These are phyloP conservation scores for Angomonas ambiguus DNA, from an alignment of 208 protist species.

Conservation along the genomic window DNA sequence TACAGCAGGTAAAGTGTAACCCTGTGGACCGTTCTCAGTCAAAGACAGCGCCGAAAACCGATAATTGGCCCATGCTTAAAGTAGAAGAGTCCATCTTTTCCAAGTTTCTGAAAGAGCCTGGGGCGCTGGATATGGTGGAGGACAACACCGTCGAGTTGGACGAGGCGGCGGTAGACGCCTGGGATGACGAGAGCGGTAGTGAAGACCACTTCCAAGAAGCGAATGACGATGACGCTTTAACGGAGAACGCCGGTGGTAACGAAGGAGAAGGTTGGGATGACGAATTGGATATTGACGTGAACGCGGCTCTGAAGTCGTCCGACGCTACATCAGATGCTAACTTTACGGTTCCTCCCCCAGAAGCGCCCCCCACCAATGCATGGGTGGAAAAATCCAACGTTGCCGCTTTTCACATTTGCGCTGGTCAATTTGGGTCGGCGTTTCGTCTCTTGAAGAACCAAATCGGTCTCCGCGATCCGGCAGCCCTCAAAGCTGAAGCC, in stretches of 20 bases:
- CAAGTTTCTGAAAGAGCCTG: constrained; percentile 63
- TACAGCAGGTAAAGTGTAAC: constrained; percentile 16
- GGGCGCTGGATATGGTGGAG: constrained; percentile 33
- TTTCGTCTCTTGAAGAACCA: constrained; percentile 89
- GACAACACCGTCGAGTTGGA: constrained; percentile 26
- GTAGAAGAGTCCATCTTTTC: constrained; percentile 75
- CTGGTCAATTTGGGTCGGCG: constrained; percentile 92
- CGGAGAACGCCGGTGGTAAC: constrained; percentile 14
- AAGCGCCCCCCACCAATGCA: constrained; percentile 41
- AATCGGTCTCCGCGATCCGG: constrained; percentile 88
- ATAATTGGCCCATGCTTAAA: constrained; percentile 84
- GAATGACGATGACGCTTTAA: not conserved
- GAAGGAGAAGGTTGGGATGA: constrained; percentile 64
- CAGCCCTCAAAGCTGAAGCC: constrained; percentile 88
- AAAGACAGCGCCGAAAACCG: constrained; percentile 27
- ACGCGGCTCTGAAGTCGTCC: constrained; percentile 16
- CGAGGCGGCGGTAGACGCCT: constrained; percentile 34
- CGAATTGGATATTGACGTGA: constrained; percentile 73
- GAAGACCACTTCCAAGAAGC: constrained; percentile 6
- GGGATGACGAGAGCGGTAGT: constrained; percentile 38
- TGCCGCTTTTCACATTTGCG: constrained; percentile 93
- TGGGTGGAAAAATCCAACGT: constrained; percentile 87
- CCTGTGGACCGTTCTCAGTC: not conserved
- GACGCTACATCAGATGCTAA: constrained; percentile 6
- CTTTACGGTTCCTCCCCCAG: constrained; percentile 47